Percentiles rank a stretch among this genome's conserved stretches.
Evolutionary conservation across 768 basidiomycete species (phyloP).

Genomic region (Podaxis rugospora): DNA sequence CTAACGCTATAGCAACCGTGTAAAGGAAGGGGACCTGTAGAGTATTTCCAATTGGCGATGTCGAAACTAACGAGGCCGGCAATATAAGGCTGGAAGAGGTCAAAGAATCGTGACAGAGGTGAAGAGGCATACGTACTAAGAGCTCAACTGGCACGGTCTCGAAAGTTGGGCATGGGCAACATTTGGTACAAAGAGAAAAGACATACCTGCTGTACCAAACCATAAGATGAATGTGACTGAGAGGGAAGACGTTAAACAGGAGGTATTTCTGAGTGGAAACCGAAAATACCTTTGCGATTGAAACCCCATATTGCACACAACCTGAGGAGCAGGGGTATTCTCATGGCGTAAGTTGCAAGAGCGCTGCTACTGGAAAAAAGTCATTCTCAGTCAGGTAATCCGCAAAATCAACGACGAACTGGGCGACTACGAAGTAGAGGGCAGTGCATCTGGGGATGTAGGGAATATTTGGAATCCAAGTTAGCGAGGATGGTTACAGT

Average conservation of each 20-base stretch:
- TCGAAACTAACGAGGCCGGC: too few relatives aligned
- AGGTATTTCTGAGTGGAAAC: not conserved
- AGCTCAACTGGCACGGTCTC: too few relatives aligned
- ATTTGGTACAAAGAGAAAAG: not conserved
- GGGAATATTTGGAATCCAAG: not conserved
- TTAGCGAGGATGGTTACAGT: not conserved
- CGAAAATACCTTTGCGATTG: not conserved
- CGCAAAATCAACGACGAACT: too few relatives aligned
- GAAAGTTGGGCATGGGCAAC: too few relatives aligned
- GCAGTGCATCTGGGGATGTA: not conserved
- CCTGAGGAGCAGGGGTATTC: not conserved
- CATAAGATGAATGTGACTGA: not conserved
- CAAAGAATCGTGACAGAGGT: too few relatives aligned
- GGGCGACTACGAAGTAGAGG: too few relatives aligned
- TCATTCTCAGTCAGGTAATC: too few relatives aligned
- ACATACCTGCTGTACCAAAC: not conserved
- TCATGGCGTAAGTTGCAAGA: not conserved
- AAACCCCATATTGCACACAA: not conserved
- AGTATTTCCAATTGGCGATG: not conserved
- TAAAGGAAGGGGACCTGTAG: not conserved
- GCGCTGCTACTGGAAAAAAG: too few relatives aligned
- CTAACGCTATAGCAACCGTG: not conserved
- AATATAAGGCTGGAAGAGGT: too few relatives aligned
- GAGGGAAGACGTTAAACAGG: not conserved
- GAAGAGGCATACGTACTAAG: too few relatives aligned